Percentiles rank a stretch among this genome's conserved stretches.
Evolutionary conservation across 768 basidiomycete species (phyloP).

Genomic region (Hericium coralloides): DNA sequence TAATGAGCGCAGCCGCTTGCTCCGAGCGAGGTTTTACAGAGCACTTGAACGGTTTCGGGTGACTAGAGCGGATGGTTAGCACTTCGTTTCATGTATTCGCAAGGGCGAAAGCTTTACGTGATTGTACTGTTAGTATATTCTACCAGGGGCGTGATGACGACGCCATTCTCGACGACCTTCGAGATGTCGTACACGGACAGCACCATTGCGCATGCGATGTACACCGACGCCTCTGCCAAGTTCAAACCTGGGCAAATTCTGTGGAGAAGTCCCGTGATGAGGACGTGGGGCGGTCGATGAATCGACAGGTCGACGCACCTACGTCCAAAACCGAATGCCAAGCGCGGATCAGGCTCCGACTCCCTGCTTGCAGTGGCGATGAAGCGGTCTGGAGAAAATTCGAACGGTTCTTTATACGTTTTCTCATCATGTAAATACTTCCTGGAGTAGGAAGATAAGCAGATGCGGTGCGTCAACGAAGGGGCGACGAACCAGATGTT

Average conservation of each 20-base stretch:
- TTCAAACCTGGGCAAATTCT: too few species aligned
- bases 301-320: background rate
- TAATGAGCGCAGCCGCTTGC: slow-evolving; percentile 18
- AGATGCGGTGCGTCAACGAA: background rate
- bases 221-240: background rate
- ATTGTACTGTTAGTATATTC: background rate
- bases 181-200: background rate
- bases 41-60: slow-evolving; percentile 19
- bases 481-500: slow-evolving; percentile 4
- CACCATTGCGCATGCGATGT: background rate
- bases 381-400: background rate
- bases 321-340: background rate
- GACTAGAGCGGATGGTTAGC: slow-evolving; percentile 8
- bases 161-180: background rate
- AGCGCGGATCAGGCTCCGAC: background rate
- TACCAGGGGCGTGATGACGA: background rate
- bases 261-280: too few species aligned
- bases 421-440: slow-evolving; percentile 23
- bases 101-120: background rate
- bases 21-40: slow-evolving; percentile 21
- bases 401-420: slow-evolving; percentile 23
- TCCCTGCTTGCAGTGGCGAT: background rate
- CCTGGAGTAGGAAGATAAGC: slow-evolving; percentile 8
- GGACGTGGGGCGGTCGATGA: too few species aligned
- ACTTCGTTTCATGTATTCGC: too few species aligned